Evolutionary conservation across 768 basidiomycete genomes (phyloP), one percentile per base, ranked within the genome.

Genomic region (Boletus rubroflammeus): DNA sequence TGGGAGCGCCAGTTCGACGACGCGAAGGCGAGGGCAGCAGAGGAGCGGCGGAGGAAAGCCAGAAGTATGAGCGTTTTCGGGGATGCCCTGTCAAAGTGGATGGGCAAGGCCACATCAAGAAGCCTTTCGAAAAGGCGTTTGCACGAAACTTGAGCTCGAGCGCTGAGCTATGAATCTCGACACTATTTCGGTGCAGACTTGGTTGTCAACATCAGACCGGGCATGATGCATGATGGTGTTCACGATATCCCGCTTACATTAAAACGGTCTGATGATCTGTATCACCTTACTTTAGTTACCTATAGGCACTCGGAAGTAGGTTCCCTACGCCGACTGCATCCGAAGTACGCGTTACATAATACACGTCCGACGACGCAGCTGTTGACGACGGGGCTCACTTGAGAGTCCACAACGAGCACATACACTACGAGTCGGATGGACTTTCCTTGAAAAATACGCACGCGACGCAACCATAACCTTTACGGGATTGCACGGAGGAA

Each of bases 1-100:
- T 79, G 74, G 69, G 72, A 67, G 13, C 44, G 47, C 25, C 62
- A 61, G 56, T 71, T 71, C 44, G 65, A 70, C 8, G 65, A 61
- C 1, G 60, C 57, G 7, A 70, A 62, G 57, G 43, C 35, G 17
- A 58, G 10, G 13, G 65, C 52, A 13, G 62, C 56, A 29, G 46
- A 47, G 21, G 68, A 63, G 23, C 58, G 44, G 15, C 58, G 58
- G 17, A 46, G 55, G 41, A 58, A 48, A 23, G 6, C 64, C 8
- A 49, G 50, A 17, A 47, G 58, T 10, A 9, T 51, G 14, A 17
- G 49, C 21, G 26, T 13, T 11, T 48, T 60, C 6, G 52, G 51
- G 11, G 56, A 48, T 1, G 26, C 43, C 15, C 38, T 65, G 50
- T 58, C 54, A 5, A 68, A 44, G 35, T 65, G 67, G 60, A 46